Evolutionary conservation across 495 filamentous ascomycete genomes (phyloP).

Genomic region (Sphaerosporella brunnea): DNA sequence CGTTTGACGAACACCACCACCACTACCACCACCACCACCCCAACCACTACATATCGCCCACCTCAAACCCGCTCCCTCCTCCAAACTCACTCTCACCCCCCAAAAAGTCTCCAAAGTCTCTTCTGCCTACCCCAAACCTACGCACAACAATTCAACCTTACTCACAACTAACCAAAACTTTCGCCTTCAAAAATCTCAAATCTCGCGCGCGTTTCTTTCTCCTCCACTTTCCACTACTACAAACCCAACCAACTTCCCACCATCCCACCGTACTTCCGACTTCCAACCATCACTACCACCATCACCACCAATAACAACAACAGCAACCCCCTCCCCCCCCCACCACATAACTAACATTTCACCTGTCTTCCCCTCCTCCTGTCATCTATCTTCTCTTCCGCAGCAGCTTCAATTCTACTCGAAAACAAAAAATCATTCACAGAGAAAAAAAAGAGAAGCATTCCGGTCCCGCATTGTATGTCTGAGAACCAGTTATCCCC

Average conservation of each 20-base stretch:
- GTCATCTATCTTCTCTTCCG: constrained; percentile 4
- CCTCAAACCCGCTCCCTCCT: constrained; percentile 8
- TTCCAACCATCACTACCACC: neutral
- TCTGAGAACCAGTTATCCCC: constrained; percentile 25
- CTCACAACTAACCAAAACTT: neutral
- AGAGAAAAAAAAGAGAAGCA: constrained; percentile 3
- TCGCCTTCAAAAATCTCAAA: neutral
- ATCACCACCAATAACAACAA: no score
- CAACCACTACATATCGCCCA: neutral
- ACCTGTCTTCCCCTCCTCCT: constrained; percentile 1
- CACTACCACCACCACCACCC: constrained; percentile 9
- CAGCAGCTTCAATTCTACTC: neutral
- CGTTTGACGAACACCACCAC: neutral
- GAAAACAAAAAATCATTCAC: no score
- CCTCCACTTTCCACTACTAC: neutral
- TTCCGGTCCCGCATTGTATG: constrained; percentile 4
- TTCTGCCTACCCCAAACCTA: no score
- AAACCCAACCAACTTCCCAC: neutral
- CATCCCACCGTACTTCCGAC: neutral
- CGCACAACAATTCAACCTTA: no score
- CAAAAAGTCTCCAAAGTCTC: no score
- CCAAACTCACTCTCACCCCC: constrained; percentile 1
- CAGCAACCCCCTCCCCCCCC: no score
- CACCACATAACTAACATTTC: no score
- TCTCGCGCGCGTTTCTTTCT: neutral